These are phyloP conservation scores for Pichia cephalocereana DNA, from an alignment of 805 yeast genomes.

Conservation along the genomic window DNA sequence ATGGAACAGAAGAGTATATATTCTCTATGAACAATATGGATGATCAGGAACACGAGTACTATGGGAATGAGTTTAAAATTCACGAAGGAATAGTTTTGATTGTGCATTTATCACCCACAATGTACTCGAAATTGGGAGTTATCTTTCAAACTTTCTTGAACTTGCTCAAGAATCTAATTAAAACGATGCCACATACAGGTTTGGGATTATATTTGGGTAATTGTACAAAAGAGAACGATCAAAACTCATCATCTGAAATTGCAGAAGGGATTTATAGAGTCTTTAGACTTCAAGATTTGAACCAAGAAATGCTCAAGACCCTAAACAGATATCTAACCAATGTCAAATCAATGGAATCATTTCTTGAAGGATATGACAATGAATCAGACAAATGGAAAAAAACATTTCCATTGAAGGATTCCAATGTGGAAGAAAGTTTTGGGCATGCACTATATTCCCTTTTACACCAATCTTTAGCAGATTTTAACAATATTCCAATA, in stretches of 20 bases:
- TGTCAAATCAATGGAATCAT: slow-evolving; percentile 1
- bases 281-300: slow-evolving; percentile 45
- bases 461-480: slow-evolving; percentile 45
- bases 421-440: slow-evolving; percentile 15
- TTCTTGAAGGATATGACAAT: slow-evolving; percentile 2
- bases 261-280: slow-evolving; percentile 37
- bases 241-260: not conserved
- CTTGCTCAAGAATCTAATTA: slow-evolving; percentile 57
- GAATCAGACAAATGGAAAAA: slow-evolving; percentile 12
- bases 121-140: slow-evolving; percentile 28
- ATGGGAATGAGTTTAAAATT: slow-evolving; percentile 31
- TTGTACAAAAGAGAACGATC: slow-evolving; percentile 24
- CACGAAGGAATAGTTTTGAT: slow-evolving; percentile 59
- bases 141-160: slow-evolving; percentile 50
- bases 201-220: slow-evolving; percentile 64
- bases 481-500: slow-evolving; percentile 34
- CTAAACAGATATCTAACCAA: slow-evolving; percentile 45
- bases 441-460: slow-evolving; percentile 33
- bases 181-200: slow-evolving; percentile 59
- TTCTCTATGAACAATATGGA: not conserved
- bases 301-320: slow-evolving; percentile 46
- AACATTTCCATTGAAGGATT: slow-evolving; percentile 21
- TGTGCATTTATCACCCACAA: slow-evolving; percentile 46
- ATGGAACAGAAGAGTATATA: too few species aligned
- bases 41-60: not conserved